Evolutionary conservation across 2,329 filamentous ascomycete species (phyloP).

Genomic region (Fusarium oligoseptatum): DNA sequence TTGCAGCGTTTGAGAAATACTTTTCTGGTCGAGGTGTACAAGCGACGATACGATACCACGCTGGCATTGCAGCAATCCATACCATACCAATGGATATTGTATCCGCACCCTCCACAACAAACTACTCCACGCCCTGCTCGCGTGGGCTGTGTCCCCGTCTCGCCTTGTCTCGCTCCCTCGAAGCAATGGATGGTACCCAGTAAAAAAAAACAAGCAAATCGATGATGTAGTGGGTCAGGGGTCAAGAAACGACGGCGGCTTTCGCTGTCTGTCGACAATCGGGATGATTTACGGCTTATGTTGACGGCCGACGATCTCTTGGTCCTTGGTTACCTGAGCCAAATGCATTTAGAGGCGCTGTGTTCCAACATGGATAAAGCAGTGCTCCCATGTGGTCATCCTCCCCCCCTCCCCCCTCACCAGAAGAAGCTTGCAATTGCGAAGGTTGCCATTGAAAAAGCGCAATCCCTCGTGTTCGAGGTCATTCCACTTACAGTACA

Average conservation of each 20-base stretch:
- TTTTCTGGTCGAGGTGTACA: slow-evolving; percentile 1
- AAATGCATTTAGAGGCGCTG: slow-evolving; percentile 24
- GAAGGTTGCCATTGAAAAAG: slow-evolving; percentile 12
- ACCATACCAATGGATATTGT: background rate
- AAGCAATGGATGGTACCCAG: background rate
- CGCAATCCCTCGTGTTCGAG: slow-evolving; percentile 2
- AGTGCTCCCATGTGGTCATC: background rate
- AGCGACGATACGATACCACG: background rate
- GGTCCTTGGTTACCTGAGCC: background rate
- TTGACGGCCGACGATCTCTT: slow-evolving; percentile 8
- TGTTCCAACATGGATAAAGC: background rate
- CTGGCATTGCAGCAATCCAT: background rate
- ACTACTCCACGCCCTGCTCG: slow-evolving; percentile 7
- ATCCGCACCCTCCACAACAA: slow-evolving; percentile 5
- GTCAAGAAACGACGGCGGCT: slow-evolving; percentile 39
- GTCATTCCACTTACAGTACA: slow-evolving; percentile 1
- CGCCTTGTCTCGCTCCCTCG: background rate
- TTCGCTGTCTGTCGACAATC: slow-evolving; percentile 28
- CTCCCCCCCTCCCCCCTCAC: background rate
- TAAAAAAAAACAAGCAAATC: slow-evolving; percentile 15
- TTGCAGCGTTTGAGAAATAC: background rate
- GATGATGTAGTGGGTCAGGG: slow-evolving; percentile 47
- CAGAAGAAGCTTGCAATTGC: slow-evolving; percentile 13
- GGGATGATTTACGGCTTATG: slow-evolving; percentile 27
- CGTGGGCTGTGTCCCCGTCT: slow-evolving; percentile 15